Evolutionary conservation across 768 basidiomycete genomes (phyloP).

Genomic region (Polyporus arcularius): DNA sequence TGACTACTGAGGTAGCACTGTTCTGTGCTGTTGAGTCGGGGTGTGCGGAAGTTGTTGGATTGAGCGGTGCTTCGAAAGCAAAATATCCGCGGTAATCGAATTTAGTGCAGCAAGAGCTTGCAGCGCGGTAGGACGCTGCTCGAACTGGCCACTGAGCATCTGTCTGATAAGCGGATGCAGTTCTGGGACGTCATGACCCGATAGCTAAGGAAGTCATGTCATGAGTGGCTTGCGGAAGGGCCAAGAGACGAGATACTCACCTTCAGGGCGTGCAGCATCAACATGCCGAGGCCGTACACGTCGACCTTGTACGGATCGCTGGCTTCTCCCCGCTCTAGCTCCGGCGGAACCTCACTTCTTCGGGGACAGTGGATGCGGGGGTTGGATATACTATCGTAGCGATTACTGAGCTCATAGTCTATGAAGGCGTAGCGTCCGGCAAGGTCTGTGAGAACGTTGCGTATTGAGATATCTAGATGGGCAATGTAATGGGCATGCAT

Average conservation of each 20-base stretch:
- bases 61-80: constrained; percentile 24
- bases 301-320: constrained; percentile 71
- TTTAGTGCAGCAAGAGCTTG: constrained; percentile 55
- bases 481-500: constrained; percentile 68
- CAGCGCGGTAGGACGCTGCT: constrained; percentile 51
- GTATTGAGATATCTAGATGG: constrained; percentile 72
- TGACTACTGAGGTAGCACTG: too few species aligned
- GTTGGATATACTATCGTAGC: constrained; percentile 41
- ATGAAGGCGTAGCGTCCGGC: constrained; percentile 69
- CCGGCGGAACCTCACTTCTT: constrained; percentile 71
- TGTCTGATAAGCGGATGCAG: constrained; percentile 54
- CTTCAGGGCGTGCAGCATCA: constrained; percentile 66
- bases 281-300: constrained; percentile 69
- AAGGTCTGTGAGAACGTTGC: constrained; percentile 69
- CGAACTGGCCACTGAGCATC: constrained; percentile 59
- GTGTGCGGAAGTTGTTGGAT: not conserved
- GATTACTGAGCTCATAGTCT: constrained; percentile 69
- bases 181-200: constrained; percentile 59
- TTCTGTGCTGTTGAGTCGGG: not conserved
- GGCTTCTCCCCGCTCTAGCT: constrained; percentile 53
- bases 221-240: constrained; percentile 11
- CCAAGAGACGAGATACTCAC: constrained; percentile 36
- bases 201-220: constrained; percentile 40
- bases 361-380: constrained; percentile 47
- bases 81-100: constrained; percentile 44